Evolutionary conservation across 164 flowering plant species (phyloP).

Genomic region (Amborella trichopoda): DNA sequence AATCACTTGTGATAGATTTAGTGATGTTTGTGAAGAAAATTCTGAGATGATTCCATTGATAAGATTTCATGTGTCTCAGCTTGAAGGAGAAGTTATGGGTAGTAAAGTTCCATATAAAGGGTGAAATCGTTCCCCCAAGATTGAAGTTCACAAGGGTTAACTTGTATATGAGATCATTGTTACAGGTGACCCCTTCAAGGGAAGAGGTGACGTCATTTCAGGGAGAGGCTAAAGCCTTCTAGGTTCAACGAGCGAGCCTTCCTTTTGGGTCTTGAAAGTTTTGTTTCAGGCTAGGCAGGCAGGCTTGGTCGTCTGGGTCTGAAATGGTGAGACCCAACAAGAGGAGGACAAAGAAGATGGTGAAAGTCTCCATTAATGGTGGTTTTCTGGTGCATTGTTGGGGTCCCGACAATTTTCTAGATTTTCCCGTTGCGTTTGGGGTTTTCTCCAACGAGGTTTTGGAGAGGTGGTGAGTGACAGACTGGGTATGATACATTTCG

Average conservation of each 20-base stretch:
- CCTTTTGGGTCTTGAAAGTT: constrained; percentile 52
- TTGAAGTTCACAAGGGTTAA: constrained; percentile 60
- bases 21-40: too few relatives aligned
- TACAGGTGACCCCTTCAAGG: constrained; percentile 80
- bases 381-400: too few relatives aligned
- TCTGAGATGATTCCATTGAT: too few relatives aligned
- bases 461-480: too few relatives aligned
- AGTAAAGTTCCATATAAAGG: constrained; percentile 73
- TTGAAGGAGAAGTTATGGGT: constrained; percentile 90
- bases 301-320: constrained; percentile 76
- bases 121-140: constrained; percentile 67
- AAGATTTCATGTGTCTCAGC: too few relatives aligned
- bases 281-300: constrained; percentile 38
- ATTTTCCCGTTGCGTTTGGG: too few relatives aligned
- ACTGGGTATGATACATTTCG: too few relatives aligned
- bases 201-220: constrained; percentile 75
- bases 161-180: constrained; percentile 93
- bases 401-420: too few relatives aligned
- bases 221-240: constrained; percentile 46
- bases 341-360: not conserved
- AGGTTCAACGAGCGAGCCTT: constrained; percentile 66
- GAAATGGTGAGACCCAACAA: constrained; percentile 3
- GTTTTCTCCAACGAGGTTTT: too few relatives aligned
- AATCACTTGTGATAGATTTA: too few relatives aligned
- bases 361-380: too few relatives aligned